Base-by-base conservation (phyloP, 1,284 basidiomycete species). In the Ceratobasidium sp. region DNA sequence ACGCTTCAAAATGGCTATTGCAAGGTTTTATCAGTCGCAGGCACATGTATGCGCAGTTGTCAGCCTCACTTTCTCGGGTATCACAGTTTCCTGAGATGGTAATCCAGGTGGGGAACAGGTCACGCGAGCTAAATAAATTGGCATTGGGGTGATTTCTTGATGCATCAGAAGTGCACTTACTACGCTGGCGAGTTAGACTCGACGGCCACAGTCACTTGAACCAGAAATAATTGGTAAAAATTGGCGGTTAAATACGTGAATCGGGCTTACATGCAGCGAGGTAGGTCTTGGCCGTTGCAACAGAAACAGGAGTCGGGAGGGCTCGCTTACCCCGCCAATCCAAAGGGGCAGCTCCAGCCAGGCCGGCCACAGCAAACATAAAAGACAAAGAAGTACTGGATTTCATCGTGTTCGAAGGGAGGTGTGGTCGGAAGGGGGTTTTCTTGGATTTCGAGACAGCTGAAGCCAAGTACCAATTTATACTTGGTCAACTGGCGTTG, bases 11-110 rank as follows among this genome's bases (percentile, higher is more conserved):
- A 86, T 82, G 10, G 83, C 82, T 50, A 50, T 49, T 42, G 10
- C 38, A n/a, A 25, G 45, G 20, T 17, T 10, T n/a, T 49, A 22
- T 7, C 10, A 8, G 7, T n/a, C 8, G 22, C 45, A 22, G 17
- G 7, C 8, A 7, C 7, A 7, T 40, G 20, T 49, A 49, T 25
- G 20, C 20, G 45, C 45, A 22, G 8, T 17, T 8, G 7, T 2
- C 7, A 15, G 15, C 20, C 49, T 69, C 56, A 83, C 82, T 84
- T 75, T 86, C 83, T 49, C 84, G 78, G 1, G 84, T 85, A 73
- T 86, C 79, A 74, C 84, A 86, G 1, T 75, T 79, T 32, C 85
- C 85, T 1, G 81, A 82, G 70, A 86, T 82, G 58, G 74, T 82
- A 64, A 80, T 78, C 84, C 83, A 85, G 25, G 77, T 80, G 71